phyloP scores from a whole-genome alignment of 495 filamentous ascomycete genomes.

The Lentithecium fluviatile region DNA sequence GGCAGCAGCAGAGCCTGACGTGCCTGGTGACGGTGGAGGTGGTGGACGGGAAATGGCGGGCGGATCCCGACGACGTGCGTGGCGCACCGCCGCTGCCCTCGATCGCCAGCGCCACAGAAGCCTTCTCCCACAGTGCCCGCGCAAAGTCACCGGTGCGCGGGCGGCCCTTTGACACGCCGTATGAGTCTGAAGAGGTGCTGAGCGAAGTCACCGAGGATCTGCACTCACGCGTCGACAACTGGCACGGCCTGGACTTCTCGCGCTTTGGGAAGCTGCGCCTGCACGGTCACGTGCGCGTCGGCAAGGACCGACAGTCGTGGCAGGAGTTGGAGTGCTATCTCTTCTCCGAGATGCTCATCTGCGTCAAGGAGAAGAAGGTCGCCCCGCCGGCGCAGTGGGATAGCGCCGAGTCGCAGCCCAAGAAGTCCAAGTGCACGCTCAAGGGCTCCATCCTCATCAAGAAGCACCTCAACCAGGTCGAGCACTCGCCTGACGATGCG shows the following conservation, averaged over 20 bases:
- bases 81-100: slow-evolving; percentile 58
- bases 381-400: slow-evolving; percentile 60
- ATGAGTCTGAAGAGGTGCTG: slow-evolving; percentile 64
- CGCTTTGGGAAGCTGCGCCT: slow-evolving; percentile 91
- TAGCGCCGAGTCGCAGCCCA: slow-evolving; percentile 47
- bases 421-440: slow-evolving; percentile 75
- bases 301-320: slow-evolving; percentile 96
- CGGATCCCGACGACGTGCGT: slow-evolving; percentile 79
- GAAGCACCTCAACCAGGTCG: slow-evolving; percentile 93
- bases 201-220: slow-evolving; percentile 86
- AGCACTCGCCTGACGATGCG: slow-evolving; percentile 70
- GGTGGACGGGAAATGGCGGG: slow-evolving; percentile 85
- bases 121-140: slow-evolving; percentile 13
- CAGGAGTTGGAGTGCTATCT: slow-evolving; percentile 97
- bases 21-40: slow-evolving; percentile 95
- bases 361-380: slow-evolving; percentile 93
- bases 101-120: slow-evolving; percentile 40
- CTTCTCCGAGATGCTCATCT: slow-evolving; percentile 99
- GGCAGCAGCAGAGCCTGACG: slow-evolving; percentile 91
- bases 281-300: slow-evolving; percentile 87
- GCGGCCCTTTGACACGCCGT: slow-evolving; percentile 38
- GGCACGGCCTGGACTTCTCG: slow-evolving; percentile 96
- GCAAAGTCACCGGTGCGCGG: slow-evolving; percentile 35
- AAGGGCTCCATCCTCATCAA: slow-evolving; percentile 99
- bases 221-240: slow-evolving; percentile 86